Evolutionary conservation across 352 stramenopile genomes (phyloP), one percentile per base, ranked within the genome.

Genomic region (Globisporangium orthogonon): DNA sequence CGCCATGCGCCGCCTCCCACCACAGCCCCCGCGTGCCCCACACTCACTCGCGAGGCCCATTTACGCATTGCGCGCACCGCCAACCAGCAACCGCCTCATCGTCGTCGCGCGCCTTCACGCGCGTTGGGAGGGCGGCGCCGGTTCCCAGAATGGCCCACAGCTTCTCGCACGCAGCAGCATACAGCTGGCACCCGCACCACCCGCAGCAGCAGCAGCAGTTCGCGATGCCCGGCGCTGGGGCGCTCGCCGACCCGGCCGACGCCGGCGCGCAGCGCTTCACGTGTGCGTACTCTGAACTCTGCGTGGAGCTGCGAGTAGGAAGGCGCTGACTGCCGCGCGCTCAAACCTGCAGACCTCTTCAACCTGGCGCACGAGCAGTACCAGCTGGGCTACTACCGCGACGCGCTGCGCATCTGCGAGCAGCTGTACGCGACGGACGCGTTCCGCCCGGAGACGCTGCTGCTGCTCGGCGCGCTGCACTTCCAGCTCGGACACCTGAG

Each of bases 401-500:
- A 96, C 39, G 84, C 86, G 35, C 66, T 96, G 56, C 67, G 64
- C 1, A 58, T 94, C 17, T 96, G 90, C 62, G 87, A 97, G 58
- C 74, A 94, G 45, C 73, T 97, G 35, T 98, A 98, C 67, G 73
- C 87, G 44, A 72, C 75, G 37, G 86, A 96, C 61, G 76, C 91
- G 10, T 91, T 75, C 51, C 86, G 89, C 40, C 88, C 86, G 1
- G 94, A 98, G 59, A 97, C 97, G 59, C 65, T 98, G 28, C 67
- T 98, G 50, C 80, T 98, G 23, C 71, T 98, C 3, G 92, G 93
- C 13, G 94, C 94, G 29, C 65, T 97, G 40, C 93, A 98, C 67
- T 98, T 97, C 60, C 91, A 98, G 60, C 72, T 98, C 0, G 80
- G 87, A 18, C 96, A 98, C 67, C 88, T 96, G 50, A 85, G 73